A percentile compares a stretch with the other conserved stretches of the same genome.
These are phyloP conservation scores for Bryopsis sp. DNA, from an alignment of 139 green algal genomes.

Conservation along the genomic window DNA sequence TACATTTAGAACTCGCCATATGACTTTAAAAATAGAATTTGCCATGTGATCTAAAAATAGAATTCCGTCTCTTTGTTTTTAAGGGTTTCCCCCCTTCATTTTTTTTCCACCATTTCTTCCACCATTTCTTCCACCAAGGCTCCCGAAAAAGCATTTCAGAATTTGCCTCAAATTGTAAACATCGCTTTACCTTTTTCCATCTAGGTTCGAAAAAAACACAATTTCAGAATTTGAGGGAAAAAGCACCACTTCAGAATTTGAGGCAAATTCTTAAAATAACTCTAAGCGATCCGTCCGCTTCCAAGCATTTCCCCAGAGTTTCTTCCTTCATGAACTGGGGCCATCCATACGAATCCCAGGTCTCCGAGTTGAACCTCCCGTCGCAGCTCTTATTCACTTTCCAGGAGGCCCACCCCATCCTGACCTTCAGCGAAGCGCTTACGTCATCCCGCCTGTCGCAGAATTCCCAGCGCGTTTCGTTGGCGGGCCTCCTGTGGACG, in stretches of 20 bases:
- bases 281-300: background rate
- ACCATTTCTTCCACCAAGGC: no score
- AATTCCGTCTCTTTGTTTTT: no score
- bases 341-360: constrained; percentile 4
- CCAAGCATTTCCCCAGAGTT: background rate
- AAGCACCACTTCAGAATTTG: background rate
- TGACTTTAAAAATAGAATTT: no score
- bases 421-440: background rate
- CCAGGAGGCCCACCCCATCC: background rate
- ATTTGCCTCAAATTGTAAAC: no score
- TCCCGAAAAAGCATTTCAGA: no score
- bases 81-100: no score
- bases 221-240: no score
- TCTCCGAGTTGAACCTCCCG: background rate
- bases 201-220: no score
- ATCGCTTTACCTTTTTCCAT: no score
- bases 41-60: no score
- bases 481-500: background rate
- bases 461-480: background rate
- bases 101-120: no score
- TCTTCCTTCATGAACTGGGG: background rate
- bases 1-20: no score
- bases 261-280: background rate
- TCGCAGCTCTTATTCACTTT: constrained; percentile 1
- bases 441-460: background rate